Evolutionary conservation across 73 alveolate species (phyloP).

Genomic region (Breviolum minutum): DNA sequence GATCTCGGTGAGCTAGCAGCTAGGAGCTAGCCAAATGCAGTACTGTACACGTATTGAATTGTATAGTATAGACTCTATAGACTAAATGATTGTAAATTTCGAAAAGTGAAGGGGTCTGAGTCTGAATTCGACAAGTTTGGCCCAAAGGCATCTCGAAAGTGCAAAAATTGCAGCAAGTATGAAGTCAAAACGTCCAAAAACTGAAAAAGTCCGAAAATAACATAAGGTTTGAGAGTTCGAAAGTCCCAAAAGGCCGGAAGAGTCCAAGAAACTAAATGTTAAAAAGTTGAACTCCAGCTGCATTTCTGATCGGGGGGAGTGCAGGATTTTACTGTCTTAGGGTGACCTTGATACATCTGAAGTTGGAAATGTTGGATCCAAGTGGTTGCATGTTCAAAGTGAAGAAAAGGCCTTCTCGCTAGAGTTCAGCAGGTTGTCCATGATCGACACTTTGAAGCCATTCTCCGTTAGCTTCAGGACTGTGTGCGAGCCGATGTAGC

Average conservation of each 20-base stretch:
- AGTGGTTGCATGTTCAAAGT: neutral
- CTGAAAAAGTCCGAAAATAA: too few species aligned
- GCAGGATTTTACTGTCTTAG: neutral
- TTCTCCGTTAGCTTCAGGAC: slow-evolving; percentile 67
- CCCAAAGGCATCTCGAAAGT: too few species aligned
- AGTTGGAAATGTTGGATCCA: neutral
- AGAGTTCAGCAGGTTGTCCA: slow-evolving; percentile 85
- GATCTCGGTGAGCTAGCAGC: too few species aligned
- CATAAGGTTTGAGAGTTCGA: too few species aligned
- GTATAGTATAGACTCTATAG: neutral
- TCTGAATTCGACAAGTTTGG: too few species aligned
- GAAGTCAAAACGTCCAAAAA: too few species aligned
- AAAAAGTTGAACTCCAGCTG: too few species aligned
- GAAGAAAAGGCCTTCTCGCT: slow-evolving; percentile 39
- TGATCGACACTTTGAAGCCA: slow-evolving; percentile 83
- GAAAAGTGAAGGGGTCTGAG: neutral
- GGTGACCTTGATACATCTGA: neutral
- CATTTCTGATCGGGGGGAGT: too few species aligned
- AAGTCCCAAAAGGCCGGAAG: too few species aligned
- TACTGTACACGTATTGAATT: neutral
- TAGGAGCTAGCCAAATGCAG: neutral
- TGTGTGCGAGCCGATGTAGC: slow-evolving; percentile 95
- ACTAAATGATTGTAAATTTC: neutral
- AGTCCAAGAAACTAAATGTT: too few species aligned
- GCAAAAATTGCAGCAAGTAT: too few species aligned